Conservation (phyloP, 179 eudicot genomes). For the Camellia oleifera region DNA sequence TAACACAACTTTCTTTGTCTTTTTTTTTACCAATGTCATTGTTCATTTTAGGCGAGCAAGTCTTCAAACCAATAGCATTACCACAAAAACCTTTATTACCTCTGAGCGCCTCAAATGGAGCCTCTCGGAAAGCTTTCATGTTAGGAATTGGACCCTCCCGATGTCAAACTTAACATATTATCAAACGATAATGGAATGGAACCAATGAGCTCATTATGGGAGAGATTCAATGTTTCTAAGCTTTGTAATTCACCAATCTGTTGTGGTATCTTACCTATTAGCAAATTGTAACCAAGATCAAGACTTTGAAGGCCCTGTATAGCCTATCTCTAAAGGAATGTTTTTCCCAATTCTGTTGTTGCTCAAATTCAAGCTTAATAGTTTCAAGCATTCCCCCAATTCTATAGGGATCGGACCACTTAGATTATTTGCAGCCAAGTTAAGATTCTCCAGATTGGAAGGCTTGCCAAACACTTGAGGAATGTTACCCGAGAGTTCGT, state of each 20-base stretch:
- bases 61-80: constrained; percentile 21
- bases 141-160: constrained; percentile 44
- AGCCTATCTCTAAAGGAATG: not conserved
- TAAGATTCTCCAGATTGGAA: not conserved
- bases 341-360: not conserved
- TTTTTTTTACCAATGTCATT: not conserved
- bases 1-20: not conserved
- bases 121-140: constrained; percentile 25
- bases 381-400: not conserved
- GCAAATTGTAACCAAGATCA: not conserved
- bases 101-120: constrained; percentile 24
- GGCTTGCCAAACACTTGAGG: not conserved
- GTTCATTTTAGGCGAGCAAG: constrained; percentile 20
- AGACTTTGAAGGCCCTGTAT: not conserved
- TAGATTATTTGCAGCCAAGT: not conserved
- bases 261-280: not conserved
- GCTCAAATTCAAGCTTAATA: not conserved
- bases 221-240: not conserved
- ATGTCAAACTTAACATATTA: not conserved
- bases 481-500: not conserved
- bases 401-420: not conserved
- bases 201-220: not conserved
- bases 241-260: not conserved
- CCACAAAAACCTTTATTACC: constrained; percentile 6
- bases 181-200: not conserved